Evolutionary conservation across 73 alveolate species (phyloP), one percentile per base, ranked within the genome.

Genomic region (Tetrahymena elliotti): DNA sequence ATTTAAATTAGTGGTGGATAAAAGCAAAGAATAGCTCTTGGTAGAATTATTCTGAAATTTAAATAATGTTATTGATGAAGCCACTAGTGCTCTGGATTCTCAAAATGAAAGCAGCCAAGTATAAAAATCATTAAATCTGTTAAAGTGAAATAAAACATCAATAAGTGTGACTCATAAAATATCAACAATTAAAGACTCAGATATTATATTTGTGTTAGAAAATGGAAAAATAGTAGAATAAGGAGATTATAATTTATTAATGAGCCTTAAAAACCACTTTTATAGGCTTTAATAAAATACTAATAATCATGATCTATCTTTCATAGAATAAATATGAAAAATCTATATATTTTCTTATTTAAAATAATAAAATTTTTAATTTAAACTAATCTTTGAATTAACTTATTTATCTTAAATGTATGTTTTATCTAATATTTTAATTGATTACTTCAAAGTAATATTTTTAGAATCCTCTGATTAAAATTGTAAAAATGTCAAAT

Each of bases 21-120:
- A 93, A 98, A 98, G 84, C 95, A 98, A 95, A 97, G 99, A 95
- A 98, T 98, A n/a, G 99, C 99, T 8, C 83, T 97, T 35, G 98
- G 98, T 6, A 94, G 99, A 93, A 98, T 98, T 0, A 94, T 97
- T 33, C 83, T 97, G 10, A 97, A 96, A 47, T 94, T 18, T 18
- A 94, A 94, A 35, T 94, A 31, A 35, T 94, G 52, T 11, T 94
- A 33, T 94, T 20, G 96, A 94, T 94, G 96, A 94, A 52, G 96
- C 96, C 27, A 94, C 96, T 34, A 94, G 96, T 93, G 96, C 96
- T n/a, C 92, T 94, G 22, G 96, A 94, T 94, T 36, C 53, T 1
- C 24, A 83, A 38, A 92, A 53, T 39, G 96, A 94, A 94, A 33
- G 34, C 16, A 33, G 34, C 16, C 34, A 22, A 20, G 40, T 94